A percentile compares a stretch with the other conserved stretches of the same genome.
Conservation (phyloP, 805 yeast genomes). For the Nakazawaea ernobii region DNA sequence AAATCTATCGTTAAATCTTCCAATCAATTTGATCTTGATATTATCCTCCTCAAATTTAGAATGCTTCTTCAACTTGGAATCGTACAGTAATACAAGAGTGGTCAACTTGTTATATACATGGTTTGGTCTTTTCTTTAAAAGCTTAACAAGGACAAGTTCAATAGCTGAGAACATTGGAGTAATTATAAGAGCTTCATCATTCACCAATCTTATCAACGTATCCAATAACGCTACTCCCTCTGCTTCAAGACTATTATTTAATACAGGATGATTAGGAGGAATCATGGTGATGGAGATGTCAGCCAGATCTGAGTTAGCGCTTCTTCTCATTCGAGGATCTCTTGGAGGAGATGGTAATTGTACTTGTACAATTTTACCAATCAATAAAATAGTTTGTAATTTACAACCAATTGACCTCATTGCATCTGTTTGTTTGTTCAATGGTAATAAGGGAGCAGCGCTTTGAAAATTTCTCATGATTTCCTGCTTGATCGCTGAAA, state of each 20-base stretch:
- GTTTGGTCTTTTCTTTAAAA: constrained; percentile 65
- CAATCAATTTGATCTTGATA: constrained; percentile 23
- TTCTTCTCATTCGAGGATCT: constrained; percentile 17
- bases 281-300: constrained; percentile 47
- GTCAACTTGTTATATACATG: constrained; percentile 49
- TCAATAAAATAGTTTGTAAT: constrained; percentile 68
- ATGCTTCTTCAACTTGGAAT: constrained; percentile 47
- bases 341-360: constrained; percentile 46
- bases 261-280: constrained; percentile 56
- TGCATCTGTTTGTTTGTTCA: constrained; percentile 44
- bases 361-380: constrained; percentile 50
- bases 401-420: constrained; percentile 51
- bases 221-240: constrained; percentile 73
- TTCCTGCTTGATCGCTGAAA: constrained; percentile 49
- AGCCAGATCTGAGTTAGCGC: constrained; percentile 5
- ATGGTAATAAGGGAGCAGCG: constrained; percentile 44
- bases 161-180: constrained; percentile 63
- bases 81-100: constrained; percentile 54
- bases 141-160: constrained; percentile 53
- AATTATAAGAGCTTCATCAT: constrained; percentile 47
- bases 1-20: constrained; percentile 30
- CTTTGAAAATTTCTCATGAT: constrained; percentile 60
- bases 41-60: constrained; percentile 37
- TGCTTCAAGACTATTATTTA: constrained; percentile 51
- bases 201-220: constrained; percentile 48